Percentiles rank a stretch among this genome's conserved stretches.
Evolutionary conservation across 306 rosid species (phyloP).

Genomic region (Lathyrus aphaca): DNA sequence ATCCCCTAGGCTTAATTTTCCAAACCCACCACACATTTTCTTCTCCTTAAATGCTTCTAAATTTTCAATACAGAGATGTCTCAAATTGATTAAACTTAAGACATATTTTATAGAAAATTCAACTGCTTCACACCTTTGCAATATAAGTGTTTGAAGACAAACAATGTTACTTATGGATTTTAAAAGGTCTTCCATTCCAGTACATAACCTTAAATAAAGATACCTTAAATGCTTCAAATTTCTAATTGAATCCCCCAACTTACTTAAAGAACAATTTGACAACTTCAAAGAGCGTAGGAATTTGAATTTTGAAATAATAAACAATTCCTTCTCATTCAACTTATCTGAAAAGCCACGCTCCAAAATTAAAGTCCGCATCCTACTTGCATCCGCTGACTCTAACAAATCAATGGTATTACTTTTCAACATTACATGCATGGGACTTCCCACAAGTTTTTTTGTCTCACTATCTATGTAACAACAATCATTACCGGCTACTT

Average conservation of each 20-base stretch:
- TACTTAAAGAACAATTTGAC: rapidly evolving
- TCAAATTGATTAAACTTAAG: neutral
- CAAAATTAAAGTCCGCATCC: neutral
- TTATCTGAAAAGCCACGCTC: neutral
- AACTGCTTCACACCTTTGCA: rapidly evolving
- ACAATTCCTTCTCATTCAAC: neutral
- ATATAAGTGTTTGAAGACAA: conserved; percentile 7
- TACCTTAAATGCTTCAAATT: neutral
- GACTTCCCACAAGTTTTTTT: neutral
- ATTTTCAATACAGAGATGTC: neutral
- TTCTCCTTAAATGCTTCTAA: neutral
- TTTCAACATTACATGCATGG: neutral
- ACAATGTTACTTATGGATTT: neutral
- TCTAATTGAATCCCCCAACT: neutral
- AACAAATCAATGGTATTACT: neutral
- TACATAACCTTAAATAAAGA: neutral
- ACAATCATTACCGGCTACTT: neutral
- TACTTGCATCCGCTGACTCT: neutral
- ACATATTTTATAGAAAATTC: neutral
- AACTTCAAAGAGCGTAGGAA: neutral
- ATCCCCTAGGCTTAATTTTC: neutral
- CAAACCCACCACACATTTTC: neutral
- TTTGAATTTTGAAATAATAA: neutral
- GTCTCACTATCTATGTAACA: neutral
- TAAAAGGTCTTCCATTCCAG: neutral